A percentile compares a stretch with the other conserved stretches of the same genome.
These are phyloP conservation scores for Candida odintsovae DNA, from an alignment of 805 yeast genomes.

Conservation along the genomic window DNA sequence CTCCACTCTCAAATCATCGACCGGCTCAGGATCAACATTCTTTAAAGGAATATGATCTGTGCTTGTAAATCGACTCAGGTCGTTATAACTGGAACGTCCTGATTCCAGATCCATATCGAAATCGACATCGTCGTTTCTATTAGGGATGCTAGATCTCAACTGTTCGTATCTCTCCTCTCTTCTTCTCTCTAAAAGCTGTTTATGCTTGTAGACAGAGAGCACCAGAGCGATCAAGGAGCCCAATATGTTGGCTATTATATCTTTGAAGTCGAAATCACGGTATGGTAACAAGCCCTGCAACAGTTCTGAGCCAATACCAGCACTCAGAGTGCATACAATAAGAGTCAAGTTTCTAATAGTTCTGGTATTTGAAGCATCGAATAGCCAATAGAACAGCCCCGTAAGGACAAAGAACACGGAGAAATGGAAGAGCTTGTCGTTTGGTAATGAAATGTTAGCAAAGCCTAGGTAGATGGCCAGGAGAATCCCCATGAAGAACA, in stretches of 20 bases:
- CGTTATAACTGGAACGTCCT: slow-evolving; percentile 14
- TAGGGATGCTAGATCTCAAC: slow-evolving; percentile 23
- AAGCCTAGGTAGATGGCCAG: slow-evolving; percentile 23
- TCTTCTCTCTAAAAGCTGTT: slow-evolving; percentile 17
- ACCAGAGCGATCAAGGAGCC: slow-evolving; percentile 24
- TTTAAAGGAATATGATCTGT: slow-evolving; percentile 16
- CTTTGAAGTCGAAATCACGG: slow-evolving; percentile 43
- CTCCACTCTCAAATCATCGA: slow-evolving; percentile 20
- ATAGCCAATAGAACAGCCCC: slow-evolving; percentile 40
- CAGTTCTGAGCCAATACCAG: slow-evolving; percentile 45
- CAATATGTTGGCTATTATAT: slow-evolving; percentile 33
- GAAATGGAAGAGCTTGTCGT: slow-evolving; percentile 51
- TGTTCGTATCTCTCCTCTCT: slow-evolving; percentile 20
- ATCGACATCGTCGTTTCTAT: slow-evolving; percentile 17
- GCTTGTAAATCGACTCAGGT: slow-evolving; percentile 20
- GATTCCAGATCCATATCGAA: slow-evolving; percentile 21
- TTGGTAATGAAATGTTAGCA: slow-evolving; percentile 32
- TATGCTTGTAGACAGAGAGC: slow-evolving; percentile 17
- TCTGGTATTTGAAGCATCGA: slow-evolving; percentile 31
- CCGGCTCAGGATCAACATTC: slow-evolving; percentile 18
- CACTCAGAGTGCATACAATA: slow-evolving; percentile 39
- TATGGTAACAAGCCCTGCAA: slow-evolving; percentile 40
- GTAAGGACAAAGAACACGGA: slow-evolving; percentile 42
- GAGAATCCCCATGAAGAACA: slow-evolving; percentile 31
- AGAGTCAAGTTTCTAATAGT: slow-evolving; percentile 31